phyloP scores from a whole-genome alignment of 352 stramenopile genomes.

The Pythium dissimile region DNA sequence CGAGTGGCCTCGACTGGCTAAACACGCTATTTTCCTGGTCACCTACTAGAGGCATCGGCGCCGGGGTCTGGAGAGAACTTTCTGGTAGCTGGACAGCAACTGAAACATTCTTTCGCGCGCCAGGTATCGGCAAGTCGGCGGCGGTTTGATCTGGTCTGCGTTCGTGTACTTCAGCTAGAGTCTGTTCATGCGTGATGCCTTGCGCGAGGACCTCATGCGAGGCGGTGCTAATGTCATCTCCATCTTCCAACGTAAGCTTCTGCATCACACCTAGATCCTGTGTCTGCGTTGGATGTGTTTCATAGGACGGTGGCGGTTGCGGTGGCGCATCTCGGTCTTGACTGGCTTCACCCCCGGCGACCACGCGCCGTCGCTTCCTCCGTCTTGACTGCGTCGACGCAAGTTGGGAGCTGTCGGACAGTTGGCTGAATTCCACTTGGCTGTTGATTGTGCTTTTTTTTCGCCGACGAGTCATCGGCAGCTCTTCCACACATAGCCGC shows the following conservation, averaged over 20 bases:
- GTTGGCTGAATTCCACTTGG: constrained; percentile 10
- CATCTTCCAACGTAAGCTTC: not conserved
- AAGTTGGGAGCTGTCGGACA: constrained; percentile 5
- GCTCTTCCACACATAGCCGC: constrained; percentile 33
- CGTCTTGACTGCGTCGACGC: not conserved
- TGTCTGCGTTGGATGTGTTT: not conserved
- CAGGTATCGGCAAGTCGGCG: not conserved
- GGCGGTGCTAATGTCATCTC: not conserved
- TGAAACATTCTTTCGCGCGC: not conserved
- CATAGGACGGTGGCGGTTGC: not conserved
- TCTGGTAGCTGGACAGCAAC: no score
- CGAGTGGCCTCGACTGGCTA: no score
- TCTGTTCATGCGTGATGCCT: not conserved
- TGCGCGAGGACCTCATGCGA: not conserved
- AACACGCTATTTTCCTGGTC: no score
- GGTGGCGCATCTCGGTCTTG: not conserved
- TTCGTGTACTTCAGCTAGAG: not conserved
- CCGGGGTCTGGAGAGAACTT: no score
- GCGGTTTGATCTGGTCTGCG: no score
- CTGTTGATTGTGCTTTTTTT: constrained; percentile 12
- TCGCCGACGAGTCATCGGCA: constrained; percentile 15
- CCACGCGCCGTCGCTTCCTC: constrained; percentile 3
- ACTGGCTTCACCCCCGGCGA: not conserved
- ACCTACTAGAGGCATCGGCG: no score
- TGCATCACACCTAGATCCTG: not conserved